Percentiles rank a stretch among this genome's conserved stretches.
Conservation (phyloP, 1,284 basidiomycete genomes). For the Moesziomyces antarcticus region DNA sequence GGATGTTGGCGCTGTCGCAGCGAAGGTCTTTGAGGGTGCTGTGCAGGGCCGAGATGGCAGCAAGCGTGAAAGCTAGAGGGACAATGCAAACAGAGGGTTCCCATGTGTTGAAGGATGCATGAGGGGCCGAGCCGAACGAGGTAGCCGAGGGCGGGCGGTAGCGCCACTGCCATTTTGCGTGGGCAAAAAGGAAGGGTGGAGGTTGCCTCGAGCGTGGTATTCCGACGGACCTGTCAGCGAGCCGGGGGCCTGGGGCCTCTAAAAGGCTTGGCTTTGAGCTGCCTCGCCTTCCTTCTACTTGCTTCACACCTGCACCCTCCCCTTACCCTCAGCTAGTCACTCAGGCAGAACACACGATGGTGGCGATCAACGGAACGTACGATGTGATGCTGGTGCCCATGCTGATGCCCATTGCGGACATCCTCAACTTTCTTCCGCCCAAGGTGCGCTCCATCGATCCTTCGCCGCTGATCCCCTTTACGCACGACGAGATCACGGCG, state of each 20-base stretch:
- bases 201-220: neutral
- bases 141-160: too few species aligned
- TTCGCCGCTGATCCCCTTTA: slow-evolving; percentile 42
- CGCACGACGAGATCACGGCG: slow-evolving; percentile 19
- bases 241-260: neutral
- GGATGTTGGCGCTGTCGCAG: too few species aligned
- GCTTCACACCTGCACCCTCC: neutral
- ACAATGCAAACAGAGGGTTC: too few species aligned
- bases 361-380: slow-evolving; percentile 48
- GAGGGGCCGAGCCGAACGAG: too few species aligned
- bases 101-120: too few species aligned
- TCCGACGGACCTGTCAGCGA: slow-evolving; percentile 2
- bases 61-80: too few species aligned
- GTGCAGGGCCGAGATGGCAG: too few species aligned
- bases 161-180: too few species aligned
- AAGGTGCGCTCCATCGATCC: slow-evolving; percentile 34
- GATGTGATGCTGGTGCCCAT: slow-evolving; percentile 47
- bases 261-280: too few species aligned
- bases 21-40: too few species aligned
- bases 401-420: slow-evolving; percentile 36
- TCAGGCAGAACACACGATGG: slow-evolving; percentile 20
- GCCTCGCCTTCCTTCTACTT: neutral
- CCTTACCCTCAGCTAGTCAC: neutral
- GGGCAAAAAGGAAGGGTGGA: neutral
- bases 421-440: slow-evolving; percentile 47